These are phyloP conservation scores for Penicillium flavigenum DNA, from an alignment of 495 filamentous ascomycete genomes.

Conservation along the genomic window DNA sequence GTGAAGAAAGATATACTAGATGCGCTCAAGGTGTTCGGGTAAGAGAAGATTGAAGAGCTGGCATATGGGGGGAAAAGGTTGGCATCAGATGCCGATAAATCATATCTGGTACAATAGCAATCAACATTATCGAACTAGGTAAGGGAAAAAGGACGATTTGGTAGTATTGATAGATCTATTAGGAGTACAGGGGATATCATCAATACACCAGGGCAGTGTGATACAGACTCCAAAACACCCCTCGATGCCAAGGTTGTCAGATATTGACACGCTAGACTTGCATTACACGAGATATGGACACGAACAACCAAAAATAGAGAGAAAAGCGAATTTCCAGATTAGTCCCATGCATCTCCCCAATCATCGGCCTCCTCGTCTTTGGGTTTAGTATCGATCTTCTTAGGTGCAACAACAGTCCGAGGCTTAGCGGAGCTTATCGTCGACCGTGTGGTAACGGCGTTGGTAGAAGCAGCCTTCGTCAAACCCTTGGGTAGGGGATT, in stretches of 20 bases:
- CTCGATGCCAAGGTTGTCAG: not conserved
- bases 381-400: slow-evolving; percentile 52
- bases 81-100: not conserved
- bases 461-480: slow-evolving; percentile 49
- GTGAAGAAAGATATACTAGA: too few relatives aligned
- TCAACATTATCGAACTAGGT: not conserved
- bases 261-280: slow-evolving; percentile 2
- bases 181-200: slow-evolving; percentile 1
- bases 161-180: not conserved
- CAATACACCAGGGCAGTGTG: not conserved
- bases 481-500: slow-evolving; percentile 78
- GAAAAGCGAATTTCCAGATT: slow-evolving; percentile 3
- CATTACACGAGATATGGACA: slow-evolving; percentile 7
- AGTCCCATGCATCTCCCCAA: slow-evolving; percentile 60
- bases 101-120: not conserved
- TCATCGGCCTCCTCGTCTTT: slow-evolving; percentile 51
- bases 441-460: slow-evolving; percentile 30
- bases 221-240: not conserved
- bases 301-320: not conserved
- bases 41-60: too few relatives aligned
- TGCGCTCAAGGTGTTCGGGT: too few relatives aligned
- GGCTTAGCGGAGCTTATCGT: slow-evolving; percentile 42
- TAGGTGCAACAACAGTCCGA: slow-evolving; percentile 36
- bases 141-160: not conserved
- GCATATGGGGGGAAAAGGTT: not conserved